phyloP scores from a whole-genome alignment of 257 asterid species.

The Solanum acaule region DNA sequence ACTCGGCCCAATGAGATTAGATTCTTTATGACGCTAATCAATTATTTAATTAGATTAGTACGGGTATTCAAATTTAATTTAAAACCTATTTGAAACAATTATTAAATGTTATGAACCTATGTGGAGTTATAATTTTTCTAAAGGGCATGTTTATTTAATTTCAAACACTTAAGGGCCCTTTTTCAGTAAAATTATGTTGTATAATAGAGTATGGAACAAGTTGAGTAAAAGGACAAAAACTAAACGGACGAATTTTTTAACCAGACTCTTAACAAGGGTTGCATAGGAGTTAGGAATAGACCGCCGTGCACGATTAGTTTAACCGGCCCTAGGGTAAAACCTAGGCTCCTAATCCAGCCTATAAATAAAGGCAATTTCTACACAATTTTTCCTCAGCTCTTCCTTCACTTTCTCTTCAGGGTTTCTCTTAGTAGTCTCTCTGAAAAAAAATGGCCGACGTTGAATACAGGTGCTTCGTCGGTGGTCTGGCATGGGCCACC shows the following conservation, averaged over 20 bases:
- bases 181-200: background rate
- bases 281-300: background rate
- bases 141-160: background rate
- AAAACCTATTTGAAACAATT: background rate
- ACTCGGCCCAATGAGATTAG: too few relatives aligned
- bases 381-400: background rate
- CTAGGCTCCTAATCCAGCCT: background rate
- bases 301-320: background rate
- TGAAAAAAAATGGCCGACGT: slow-evolving; percentile 2
- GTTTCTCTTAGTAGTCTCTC: background rate
- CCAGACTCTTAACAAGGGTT: background rate
- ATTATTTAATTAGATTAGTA: background rate
- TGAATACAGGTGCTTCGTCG: slow-evolving; percentile 25
- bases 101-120: background rate
- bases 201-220: background rate
- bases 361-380: background rate
- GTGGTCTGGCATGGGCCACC: slow-evolving; percentile 62
- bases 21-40: too few relatives aligned
- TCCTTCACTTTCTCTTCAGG: background rate
- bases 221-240: background rate
- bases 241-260: background rate
- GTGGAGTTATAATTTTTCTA: background rate
- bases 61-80: background rate
- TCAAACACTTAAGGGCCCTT: background rate
- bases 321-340: background rate